These are phyloP conservation scores for Ministeria vibrans DNA, from an alignment of 78 protist genomes.

Conservation along the genomic window DNA sequence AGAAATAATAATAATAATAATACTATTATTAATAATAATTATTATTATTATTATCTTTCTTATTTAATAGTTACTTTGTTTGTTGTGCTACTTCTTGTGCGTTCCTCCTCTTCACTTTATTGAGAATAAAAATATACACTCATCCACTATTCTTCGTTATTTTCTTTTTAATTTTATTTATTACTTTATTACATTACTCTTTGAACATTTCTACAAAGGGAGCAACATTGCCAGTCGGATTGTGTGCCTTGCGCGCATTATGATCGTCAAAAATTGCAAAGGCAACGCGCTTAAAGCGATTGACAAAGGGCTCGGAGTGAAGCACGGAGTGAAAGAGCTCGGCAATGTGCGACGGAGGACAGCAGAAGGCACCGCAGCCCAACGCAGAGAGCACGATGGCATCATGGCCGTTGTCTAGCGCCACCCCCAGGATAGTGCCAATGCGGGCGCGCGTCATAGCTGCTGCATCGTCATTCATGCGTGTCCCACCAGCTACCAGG, in stretches of 20 bases:
- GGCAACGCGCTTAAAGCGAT: background rate
- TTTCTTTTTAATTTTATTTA: too few species aligned
- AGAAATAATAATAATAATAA: too few species aligned
- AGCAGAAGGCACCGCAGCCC: constrained; percentile 52
- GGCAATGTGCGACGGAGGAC: constrained; percentile 42
- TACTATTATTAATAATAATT: too few species aligned
- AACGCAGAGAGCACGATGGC: constrained; percentile 43
- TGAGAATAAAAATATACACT: too few species aligned
- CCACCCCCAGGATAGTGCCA: background rate
- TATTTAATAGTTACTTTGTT: too few species aligned
- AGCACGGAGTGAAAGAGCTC: constrained; percentile 22
- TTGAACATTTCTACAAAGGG: constrained; percentile 28
- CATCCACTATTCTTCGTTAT: too few species aligned
- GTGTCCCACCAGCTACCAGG: background rate
- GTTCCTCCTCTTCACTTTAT: too few species aligned
- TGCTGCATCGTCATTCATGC: background rate
- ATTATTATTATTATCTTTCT: too few species aligned
- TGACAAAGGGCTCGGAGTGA: background rate
- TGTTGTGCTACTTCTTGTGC: too few species aligned
- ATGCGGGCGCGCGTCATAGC: background rate
- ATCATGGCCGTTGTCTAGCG: constrained; percentile 23
- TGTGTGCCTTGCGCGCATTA: background rate
- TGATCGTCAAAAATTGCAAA: constrained; percentile 36
- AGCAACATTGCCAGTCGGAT: constrained; percentile 19
- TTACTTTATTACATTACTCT: too few species aligned